Percentiles rank a stretch among this genome's conserved stretches.
Conservation (phyloP, 306 rosid species). For the Delonix regia region DNA sequence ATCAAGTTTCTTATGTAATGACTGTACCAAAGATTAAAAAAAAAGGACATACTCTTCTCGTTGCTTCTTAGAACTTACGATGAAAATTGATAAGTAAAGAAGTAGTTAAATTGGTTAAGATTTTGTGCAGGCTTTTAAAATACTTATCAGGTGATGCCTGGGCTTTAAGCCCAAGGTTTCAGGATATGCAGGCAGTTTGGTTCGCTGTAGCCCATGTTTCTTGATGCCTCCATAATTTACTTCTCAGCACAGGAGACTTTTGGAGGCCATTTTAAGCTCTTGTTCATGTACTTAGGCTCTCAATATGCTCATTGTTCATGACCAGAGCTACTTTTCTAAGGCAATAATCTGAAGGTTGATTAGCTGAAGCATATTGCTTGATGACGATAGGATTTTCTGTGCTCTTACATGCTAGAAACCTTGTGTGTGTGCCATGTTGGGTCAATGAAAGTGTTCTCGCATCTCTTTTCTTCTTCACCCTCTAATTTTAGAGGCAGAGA, state of each 20-base stretch:
- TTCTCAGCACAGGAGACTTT: constrained; percentile 1
- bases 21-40: background rate
- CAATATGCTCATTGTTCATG: background rate
- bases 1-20: too few relatives aligned
- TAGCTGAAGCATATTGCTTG: background rate
- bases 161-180: background rate
- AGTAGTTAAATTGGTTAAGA: background rate
- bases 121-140: background rate
- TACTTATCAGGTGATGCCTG: background rate
- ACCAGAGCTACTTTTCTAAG: background rate
- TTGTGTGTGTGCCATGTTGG: background rate
- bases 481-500: background rate
- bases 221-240: constrained; percentile 1
- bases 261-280: background rate
- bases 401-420: background rate
- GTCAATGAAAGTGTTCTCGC: background rate
- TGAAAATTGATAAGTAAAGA: background rate
- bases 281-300: background rate
- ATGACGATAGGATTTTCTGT: background rate
- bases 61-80: background rate
- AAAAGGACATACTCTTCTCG: background rate
- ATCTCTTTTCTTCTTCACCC: background rate
- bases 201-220: background rate
- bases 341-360: background rate
- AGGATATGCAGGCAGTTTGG: constrained; percentile 10